Conservation (phyloP, 208 protist species). For the Wallacemonas sp. region DNA sequence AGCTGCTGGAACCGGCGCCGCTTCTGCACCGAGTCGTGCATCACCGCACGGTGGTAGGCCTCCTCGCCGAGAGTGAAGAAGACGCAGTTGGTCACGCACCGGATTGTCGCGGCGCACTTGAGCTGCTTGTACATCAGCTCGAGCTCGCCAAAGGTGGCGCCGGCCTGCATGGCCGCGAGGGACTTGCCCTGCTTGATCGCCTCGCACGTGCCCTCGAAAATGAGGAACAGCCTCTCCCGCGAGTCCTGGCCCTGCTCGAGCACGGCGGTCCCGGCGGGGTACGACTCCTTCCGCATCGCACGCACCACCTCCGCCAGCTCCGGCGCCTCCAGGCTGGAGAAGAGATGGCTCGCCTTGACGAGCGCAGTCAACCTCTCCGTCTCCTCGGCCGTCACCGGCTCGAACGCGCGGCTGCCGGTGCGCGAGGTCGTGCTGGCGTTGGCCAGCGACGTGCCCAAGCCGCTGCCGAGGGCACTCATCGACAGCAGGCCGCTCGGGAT, state of each 20-base stretch:
- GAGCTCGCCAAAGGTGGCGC: slow-evolving; percentile 80
- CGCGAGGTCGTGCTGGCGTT: not conserved
- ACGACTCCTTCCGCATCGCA: slow-evolving; percentile 63
- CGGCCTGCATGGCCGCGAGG: slow-evolving; percentile 53
- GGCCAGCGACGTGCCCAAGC: not conserved
- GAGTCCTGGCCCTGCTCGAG: slow-evolving; percentile 71
- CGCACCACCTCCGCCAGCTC: slow-evolving; percentile 51
- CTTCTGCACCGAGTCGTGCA: slow-evolving; percentile 68
- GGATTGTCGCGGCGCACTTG: slow-evolving; percentile 78
- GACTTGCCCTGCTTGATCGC: slow-evolving; percentile 78
- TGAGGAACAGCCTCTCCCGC: slow-evolving; percentile 71
- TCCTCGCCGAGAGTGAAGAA: slow-evolving; percentile 84
- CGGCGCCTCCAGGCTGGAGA: slow-evolving; percentile 61
- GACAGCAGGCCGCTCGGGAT: slow-evolving; percentile 34
- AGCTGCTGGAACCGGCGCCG: slow-evolving; percentile 71
- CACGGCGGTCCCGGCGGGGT: slow-evolving; percentile 62
- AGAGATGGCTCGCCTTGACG: slow-evolving; percentile 66
- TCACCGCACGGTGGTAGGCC: slow-evolving; percentile 81
- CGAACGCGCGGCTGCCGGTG: not conserved
- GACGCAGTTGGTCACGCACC: slow-evolving; percentile 71
- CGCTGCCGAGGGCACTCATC: not conserved
- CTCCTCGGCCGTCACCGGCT: slow-evolving; percentile 31
- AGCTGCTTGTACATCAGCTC: slow-evolving; percentile 90
- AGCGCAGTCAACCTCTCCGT: slow-evolving; percentile 46
- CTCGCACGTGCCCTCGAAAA: slow-evolving; percentile 81